Base-by-base conservation (phyloP, 352 stramenopile species). In the Halophytophthora batemanensis region DNA sequence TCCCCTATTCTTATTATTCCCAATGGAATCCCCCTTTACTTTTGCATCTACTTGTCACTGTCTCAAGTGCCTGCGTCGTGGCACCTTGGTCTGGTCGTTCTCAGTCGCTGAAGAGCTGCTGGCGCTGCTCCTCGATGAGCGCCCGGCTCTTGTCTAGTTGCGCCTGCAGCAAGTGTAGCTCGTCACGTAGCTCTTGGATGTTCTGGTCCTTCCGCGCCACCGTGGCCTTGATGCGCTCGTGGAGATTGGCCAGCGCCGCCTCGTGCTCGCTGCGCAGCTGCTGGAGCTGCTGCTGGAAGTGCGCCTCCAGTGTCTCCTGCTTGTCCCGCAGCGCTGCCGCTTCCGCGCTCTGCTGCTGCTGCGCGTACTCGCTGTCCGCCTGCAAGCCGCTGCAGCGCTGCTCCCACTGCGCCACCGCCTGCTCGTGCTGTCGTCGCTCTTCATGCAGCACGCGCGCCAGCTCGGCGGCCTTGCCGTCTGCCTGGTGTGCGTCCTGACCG, bases 91-190 rank as follows among this genome's bases (percentile, higher is more conserved):
- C n/a, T n/a, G n/a, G n/a, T n/a, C n/a, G n/a, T n/a, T n/a, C n/a
- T 31, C 58, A 66, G 28, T 68, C 23, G 19, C 66, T 70, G 46
- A 86, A 91, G 45, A 90, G 62, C 48, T 90, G 82, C 36, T 71
- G 34, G 3, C 82, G 71, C 54, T 93, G 82, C 25, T 90, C 77
- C 29, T 88, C 74, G 18, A 92, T 86, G 17, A 92, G 68, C 18
- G 73, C 71, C 29, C 85, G 66, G 44, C 77, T 88, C 52, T 88
- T 90, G 17, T 88, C 69, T 1, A 93, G 64, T 50, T 90, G 82
- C 2, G 77, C 79, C n/a, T 86, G 71, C n/a, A 81, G 43, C 43
- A 90, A 36, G 59, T 87, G 75, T 38, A 86, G 46, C 33, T 90
- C 77, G 25, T 87, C 82, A 22, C 88, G 77, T 13, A 90, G 58